phyloP scores from a whole-genome alignment of 2,329 filamentous ascomycete species.

The Aplosporella prunicola region DNA sequence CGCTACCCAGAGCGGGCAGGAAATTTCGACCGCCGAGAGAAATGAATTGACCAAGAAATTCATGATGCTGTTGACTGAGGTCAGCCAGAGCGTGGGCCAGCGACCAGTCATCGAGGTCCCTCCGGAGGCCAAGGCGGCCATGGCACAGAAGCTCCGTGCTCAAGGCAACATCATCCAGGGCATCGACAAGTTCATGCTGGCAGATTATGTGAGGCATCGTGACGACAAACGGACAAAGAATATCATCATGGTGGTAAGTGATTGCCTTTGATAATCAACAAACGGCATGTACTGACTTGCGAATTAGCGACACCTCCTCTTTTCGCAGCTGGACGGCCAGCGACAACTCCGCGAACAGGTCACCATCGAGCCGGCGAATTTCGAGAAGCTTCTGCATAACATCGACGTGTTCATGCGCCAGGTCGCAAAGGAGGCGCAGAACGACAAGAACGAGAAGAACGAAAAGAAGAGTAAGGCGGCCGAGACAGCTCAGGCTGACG shows the following conservation, averaged over 20 bases:
- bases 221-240: not conserved
- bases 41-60: conserved; percentile 16
- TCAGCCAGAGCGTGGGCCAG: conserved; percentile 19
- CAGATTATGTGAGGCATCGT: conserved; percentile 4
- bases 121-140: conserved; percentile 16
- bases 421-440: conserved; percentile 6
- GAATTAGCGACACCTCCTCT: conserved; percentile 2
- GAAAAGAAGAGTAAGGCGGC: not conserved
- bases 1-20: not conserved
- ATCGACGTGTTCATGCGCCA: conserved; percentile 22
- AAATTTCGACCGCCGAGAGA: conserved; percentile 21
- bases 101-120: conserved; percentile 18
- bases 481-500: not conserved
- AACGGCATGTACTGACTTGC: not conserved
- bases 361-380: not conserved
- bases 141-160: conserved; percentile 17
- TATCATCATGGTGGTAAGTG: conserved; percentile 3
- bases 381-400: conserved; percentile 11
- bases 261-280: no score
- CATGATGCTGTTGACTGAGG: conserved; percentile 21
- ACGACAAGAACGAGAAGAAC: conserved; percentile 1
- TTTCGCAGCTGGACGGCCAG: conserved; percentile 3
- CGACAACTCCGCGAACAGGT: conserved; percentile 1
- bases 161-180: not conserved
- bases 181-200: conserved; percentile 6